A percentile compares a stretch with the other conserved stretches of the same genome.
These are phyloP conservation scores for Mycena kentingensis DNA, from an alignment of 768 basidiomycete species.

Conservation along the genomic window DNA sequence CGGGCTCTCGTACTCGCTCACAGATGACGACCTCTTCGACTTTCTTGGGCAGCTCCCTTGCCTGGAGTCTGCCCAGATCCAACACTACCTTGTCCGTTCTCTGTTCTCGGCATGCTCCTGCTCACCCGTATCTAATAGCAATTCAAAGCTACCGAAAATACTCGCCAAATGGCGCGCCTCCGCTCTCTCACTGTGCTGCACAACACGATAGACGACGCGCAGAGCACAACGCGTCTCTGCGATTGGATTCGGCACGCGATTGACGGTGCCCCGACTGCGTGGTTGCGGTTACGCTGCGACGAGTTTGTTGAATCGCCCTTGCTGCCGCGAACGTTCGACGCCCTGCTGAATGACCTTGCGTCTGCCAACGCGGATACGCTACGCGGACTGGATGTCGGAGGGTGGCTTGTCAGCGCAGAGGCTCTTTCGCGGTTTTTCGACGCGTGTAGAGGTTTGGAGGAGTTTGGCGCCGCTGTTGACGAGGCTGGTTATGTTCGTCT, in stretches of 20 bases:
- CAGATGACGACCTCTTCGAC: slow-evolving; percentile 51
- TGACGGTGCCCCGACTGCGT: slow-evolving; percentile 36
- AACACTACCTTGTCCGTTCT: slow-evolving; percentile 53
- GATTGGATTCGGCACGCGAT: slow-evolving; percentile 45
- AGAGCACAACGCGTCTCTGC: slow-evolving; percentile 33
- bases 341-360: slow-evolving; percentile 42
- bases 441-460: slow-evolving; percentile 38
- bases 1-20: slow-evolving; percentile 62
- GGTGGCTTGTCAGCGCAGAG: slow-evolving; percentile 33
- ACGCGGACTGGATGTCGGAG: slow-evolving; percentile 33
- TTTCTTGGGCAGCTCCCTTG: slow-evolving; percentile 45
- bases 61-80: slow-evolving; percentile 43
- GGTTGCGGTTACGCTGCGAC: slow-evolving; percentile 32
- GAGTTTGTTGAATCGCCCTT: slow-evolving; percentile 26
- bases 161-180: slow-evolving; percentile 28
- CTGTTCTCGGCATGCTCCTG: background rate
- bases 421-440: slow-evolving; percentile 32
- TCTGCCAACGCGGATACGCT: slow-evolving; percentile 35
- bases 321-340: slow-evolving; percentile 33
- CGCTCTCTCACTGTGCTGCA: slow-evolving; percentile 37
- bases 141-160: slow-evolving; percentile 37
- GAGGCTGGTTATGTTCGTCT: slow-evolving; percentile 16
- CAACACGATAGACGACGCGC: slow-evolving; percentile 17
- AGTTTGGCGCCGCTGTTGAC: slow-evolving; percentile 35
- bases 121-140: slow-evolving; percentile 34